phyloP scores from a whole-genome alignment of 495 filamentous ascomycete species.

The Aspergillus indologenus region DNA sequence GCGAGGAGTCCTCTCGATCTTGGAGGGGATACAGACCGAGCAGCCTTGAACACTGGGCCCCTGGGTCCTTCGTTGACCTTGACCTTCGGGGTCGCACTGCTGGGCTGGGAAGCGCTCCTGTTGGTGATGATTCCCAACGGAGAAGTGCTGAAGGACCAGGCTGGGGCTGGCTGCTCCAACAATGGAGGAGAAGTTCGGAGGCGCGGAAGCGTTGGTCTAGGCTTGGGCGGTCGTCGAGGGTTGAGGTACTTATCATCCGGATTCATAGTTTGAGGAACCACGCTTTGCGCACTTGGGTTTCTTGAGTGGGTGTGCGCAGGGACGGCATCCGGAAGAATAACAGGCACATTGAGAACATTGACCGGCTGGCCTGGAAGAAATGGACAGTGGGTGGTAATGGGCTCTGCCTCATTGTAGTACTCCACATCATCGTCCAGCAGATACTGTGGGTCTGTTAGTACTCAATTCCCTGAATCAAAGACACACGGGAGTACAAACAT shows the following conservation, averaged over 20 bases:
- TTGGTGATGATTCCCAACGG: slow-evolving; percentile 27
- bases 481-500: slow-evolving; percentile 54
- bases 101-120: slow-evolving; percentile 37
- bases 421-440: slow-evolving; percentile 72
- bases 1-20: slow-evolving; percentile 34
- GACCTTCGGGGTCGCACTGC: slow-evolving; percentile 26
- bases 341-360: slow-evolving; percentile 77
- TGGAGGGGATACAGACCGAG: slow-evolving; percentile 44
- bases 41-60: slow-evolving; percentile 25
- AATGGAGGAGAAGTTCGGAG: slow-evolving; percentile 55
- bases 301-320: slow-evolving; percentile 34
- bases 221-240: slow-evolving; percentile 60
- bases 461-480: neutral
- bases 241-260: slow-evolving; percentile 72
- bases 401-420: slow-evolving; percentile 64
- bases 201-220: slow-evolving; percentile 35
- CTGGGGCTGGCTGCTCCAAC: slow-evolving; percentile 34
- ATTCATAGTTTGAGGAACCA: slow-evolving; percentile 68
- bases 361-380: slow-evolving; percentile 81
- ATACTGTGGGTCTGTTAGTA: slow-evolving; percentile 55
- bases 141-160: slow-evolving; percentile 27
- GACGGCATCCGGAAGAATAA: slow-evolving; percentile 54
- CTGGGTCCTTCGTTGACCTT: slow-evolving; percentile 8
- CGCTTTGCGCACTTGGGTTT: slow-evolving; percentile 36
- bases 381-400: slow-evolving; percentile 75